Base-by-base conservation (phyloP, 2,329 filamentous ascomycete species). In the Davidsoniella neocaledoniae region DNA sequence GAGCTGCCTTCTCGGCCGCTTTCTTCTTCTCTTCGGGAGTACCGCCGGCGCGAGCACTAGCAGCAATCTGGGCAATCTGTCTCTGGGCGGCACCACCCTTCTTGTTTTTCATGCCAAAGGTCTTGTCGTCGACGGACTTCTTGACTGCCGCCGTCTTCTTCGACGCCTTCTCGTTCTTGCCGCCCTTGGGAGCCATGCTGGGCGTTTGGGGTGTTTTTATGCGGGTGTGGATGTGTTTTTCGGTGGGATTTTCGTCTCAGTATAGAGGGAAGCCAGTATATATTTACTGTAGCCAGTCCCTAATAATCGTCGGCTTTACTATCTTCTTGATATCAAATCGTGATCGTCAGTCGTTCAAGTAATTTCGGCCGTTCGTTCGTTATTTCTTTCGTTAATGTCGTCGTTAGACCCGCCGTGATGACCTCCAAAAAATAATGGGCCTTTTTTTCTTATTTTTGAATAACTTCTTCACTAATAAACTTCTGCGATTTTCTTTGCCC, bases 81-180 rank as follows among this genome's bases (percentile, higher is more conserved):
- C 81, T 94, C 68, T 96, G 86, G 50, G 87, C 90, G 48, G 78
- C 81, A 51, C 79, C 83, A 58, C 91, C 91, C 74, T 95, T 98
- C 73, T 98, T 98, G 64, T 98, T 98, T 71, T 98, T 98, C 91
- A 98, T 96, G 59, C 91, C 91, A 73, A 98, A 98, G 45, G 91
- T 94, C 70, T 90, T 91, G 72, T 98, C 91, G 55, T 91, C 86
- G 55, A 87, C 84, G 42, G 72, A 60, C 68, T 86, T 86, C 68
- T 86, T 86, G 58, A 68, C 59, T 53, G 69, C 64, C 19, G 68
- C 62, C 68, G 79, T 79, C 46, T 50, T 45, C 41, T 50, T 50
- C 6, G 29, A 33, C 16, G 8, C 21, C 16, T 40, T 49, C 19
- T 50, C 51, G 36, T 53, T 53, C 44, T 55, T 55, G 63, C 67